phyloP scores from a whole-genome alignment of 1,139 yeast genomes.

The Wickerhamomyces sp. region DNA sequence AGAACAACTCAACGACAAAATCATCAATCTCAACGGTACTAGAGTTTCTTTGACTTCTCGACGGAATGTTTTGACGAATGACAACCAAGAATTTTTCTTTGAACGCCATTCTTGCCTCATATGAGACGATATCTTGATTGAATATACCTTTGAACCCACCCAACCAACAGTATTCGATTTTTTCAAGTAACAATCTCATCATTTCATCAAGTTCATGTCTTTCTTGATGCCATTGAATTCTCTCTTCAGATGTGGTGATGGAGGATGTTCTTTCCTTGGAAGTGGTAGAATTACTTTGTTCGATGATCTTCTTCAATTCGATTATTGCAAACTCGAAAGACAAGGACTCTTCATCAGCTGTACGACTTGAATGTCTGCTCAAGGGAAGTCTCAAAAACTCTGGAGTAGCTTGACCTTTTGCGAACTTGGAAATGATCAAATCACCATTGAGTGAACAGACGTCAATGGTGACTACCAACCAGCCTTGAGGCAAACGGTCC shows the following conservation, averaged over 20 bases:
- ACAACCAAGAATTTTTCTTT: slow-evolving; percentile 33
- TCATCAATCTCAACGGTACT: slow-evolving; percentile 40
- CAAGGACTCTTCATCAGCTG: slow-evolving; percentile 36
- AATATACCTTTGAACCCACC: slow-evolving; percentile 77
- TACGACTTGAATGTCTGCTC: slow-evolving; percentile 43
- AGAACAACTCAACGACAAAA: slow-evolving; percentile 45
- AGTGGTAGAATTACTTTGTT: slow-evolving; percentile 58
- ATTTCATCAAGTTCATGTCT: slow-evolving; percentile 59
- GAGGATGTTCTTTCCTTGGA: slow-evolving; percentile 42
- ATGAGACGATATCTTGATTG: slow-evolving; percentile 28
- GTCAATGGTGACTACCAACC: slow-evolving; percentile 62
- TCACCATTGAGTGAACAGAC: slow-evolving; percentile 55
- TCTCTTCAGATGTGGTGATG: slow-evolving; percentile 48
- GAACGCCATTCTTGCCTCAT: slow-evolving; percentile 31
- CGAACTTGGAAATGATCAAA: slow-evolving; percentile 47
- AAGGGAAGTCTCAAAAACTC: slow-evolving; percentile 57
- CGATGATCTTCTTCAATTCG: slow-evolving; percentile 48
- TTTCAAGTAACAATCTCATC: slow-evolving; percentile 47
- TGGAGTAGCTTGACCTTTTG: slow-evolving; percentile 30
- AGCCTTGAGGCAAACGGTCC: slow-evolving; percentile 37
- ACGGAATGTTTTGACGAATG: slow-evolving; percentile 31
- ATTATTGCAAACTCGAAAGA: slow-evolving; percentile 42
- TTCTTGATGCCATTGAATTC: slow-evolving; percentile 74
- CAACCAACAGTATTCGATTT: slow-evolving; percentile 65
- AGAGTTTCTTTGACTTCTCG: slow-evolving; percentile 26